phyloP scores from a whole-genome alignment of 768 basidiomycete species.

The Serendipita indica region DNA sequence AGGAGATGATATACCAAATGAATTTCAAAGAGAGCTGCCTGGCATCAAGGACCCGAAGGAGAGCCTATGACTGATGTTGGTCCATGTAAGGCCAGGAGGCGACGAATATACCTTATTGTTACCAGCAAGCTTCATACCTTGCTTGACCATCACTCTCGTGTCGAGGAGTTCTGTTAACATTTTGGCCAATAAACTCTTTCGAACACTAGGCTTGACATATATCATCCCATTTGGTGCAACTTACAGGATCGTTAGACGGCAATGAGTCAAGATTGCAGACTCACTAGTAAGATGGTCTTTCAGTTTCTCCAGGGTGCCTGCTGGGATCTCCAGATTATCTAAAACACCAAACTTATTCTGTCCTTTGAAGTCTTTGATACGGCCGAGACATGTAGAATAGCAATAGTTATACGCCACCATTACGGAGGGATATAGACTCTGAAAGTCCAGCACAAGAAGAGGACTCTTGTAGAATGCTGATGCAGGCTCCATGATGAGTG shows the following conservation, averaged over 20 bases:
- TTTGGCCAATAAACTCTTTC: conserved; percentile 71
- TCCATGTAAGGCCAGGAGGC: neutral
- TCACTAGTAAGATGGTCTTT: conserved; percentile 64
- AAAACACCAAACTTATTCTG: conserved; percentile 73
- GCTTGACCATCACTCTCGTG: conserved; percentile 95
- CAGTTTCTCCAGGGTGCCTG: conserved; percentile 52
- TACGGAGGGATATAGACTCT: conserved; percentile 88
- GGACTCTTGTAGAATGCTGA: conserved; percentile 91
- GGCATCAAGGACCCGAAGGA: conserved; percentile 68
- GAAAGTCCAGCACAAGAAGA: conserved; percentile 87
- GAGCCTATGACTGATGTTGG: conserved; percentile 43
- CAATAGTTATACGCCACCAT: conserved; percentile 99
- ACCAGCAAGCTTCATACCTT: conserved; percentile 75
- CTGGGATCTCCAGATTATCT: conserved; percentile 48
- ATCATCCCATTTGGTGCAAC: conserved; percentile 94
- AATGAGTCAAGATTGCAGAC: conserved; percentile 16
- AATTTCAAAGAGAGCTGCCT: conserved; percentile 88
- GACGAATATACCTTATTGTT: conserved; percentile 47
- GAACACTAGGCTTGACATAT: conserved; percentile 73
- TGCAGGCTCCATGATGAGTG: conserved; percentile 85
- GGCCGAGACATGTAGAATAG: conserved; percentile 90
- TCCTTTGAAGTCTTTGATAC: conserved; percentile 74
- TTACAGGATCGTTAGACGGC: conserved; percentile 20
- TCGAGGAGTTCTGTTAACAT: conserved; percentile 90
- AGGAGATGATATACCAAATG: conserved; percentile 30